phyloP scores from a whole-genome alignment of 192 early-diverging fungal species.

The Backusella morwellensis region DNA sequence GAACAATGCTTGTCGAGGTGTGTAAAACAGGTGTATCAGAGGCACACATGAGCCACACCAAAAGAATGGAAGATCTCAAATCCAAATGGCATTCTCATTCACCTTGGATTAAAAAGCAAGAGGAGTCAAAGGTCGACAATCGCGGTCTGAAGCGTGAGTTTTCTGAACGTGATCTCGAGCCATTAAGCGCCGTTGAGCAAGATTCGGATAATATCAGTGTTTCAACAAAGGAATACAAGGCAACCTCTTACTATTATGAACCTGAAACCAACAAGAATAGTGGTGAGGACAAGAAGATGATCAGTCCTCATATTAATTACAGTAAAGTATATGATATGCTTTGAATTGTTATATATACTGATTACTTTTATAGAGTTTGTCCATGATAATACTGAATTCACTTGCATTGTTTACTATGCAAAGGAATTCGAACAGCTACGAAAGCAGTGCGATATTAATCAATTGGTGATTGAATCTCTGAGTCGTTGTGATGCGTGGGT shows the following conservation, averaged over 20 bases:
- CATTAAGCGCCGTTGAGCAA: background rate
- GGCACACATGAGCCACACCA: background rate
- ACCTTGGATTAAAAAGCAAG: conserved; percentile 6
- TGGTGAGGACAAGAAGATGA: background rate
- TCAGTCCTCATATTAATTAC: conserved; percentile 53
- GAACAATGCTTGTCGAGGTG: conserved; percentile 25
- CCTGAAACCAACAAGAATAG: background rate
- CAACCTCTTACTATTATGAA: conserved; percentile 1
- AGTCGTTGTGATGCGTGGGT: conserved; percentile 76
- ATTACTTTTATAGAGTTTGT: conserved; percentile 50
- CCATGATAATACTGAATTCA: conserved; percentile 68
- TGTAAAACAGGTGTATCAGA: conserved; percentile 13
- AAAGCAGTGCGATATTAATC: conserved; percentile 76
- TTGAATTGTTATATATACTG: too few relatives aligned
- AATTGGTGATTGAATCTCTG: conserved; percentile 76
- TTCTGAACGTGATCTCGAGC: background rate
- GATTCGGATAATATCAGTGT: background rate
- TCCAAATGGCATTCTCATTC: background rate
- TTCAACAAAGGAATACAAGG: conserved; percentile 4
- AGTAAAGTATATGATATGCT: conserved; percentile 30
- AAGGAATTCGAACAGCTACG: conserved; percentile 86
- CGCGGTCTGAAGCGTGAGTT: background rate
- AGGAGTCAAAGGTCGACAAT: background rate
- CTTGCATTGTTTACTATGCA: conserved; percentile 84
- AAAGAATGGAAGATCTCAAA: conserved; percentile 4